Conservation (phyloP, 2,329 filamentous ascomycete species). For the Claviceps arundinis region DNA sequence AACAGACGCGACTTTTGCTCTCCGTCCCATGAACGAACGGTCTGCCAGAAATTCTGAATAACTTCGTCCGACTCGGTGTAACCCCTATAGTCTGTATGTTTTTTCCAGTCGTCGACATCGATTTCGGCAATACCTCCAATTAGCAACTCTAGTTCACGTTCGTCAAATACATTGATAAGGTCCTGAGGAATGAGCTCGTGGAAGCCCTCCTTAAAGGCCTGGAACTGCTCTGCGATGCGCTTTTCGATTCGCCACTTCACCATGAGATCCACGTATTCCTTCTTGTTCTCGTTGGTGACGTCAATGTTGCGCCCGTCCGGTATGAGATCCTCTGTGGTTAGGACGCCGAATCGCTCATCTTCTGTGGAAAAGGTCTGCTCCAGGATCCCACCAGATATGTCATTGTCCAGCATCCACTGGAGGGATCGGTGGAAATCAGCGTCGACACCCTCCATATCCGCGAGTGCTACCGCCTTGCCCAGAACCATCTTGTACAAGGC, state of each 20-base stretch:
- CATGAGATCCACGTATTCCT: constrained; percentile 95
- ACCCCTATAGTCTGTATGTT: constrained; percentile 96
- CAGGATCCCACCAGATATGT: constrained; percentile 80
- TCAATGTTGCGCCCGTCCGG: constrained; percentile 82
- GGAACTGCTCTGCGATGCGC: constrained; percentile 95
- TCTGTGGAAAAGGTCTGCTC: constrained; percentile 96
- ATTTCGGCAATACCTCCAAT: constrained; percentile 99
- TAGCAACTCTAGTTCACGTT: constrained; percentile 88
- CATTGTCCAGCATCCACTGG: constrained; percentile 96
- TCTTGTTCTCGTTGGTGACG: constrained; percentile 97
- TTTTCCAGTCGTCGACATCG: constrained; percentile 99
- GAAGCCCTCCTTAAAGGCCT: constrained; percentile 94
- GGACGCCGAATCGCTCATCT: constrained; percentile 91
- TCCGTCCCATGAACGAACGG: constrained; percentile 89
- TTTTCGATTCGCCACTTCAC: constrained; percentile 99
- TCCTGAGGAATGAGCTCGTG: constrained; percentile 94
- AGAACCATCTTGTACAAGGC: constrained; percentile 99
- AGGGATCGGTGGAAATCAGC: constrained; percentile 94
- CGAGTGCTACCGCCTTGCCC: constrained; percentile 77
- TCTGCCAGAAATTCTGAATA: constrained; percentile 98
- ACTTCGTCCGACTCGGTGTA: constrained; percentile 98
- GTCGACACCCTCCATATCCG: constrained; percentile 98
- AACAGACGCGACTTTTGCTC: constrained; percentile 94
- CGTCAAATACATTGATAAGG: constrained; percentile 95
- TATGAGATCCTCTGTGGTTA: constrained; percentile 87